phyloP scores from a whole-genome alignment of 202 grass and related monocot species.

The Dendrocalamus latiflorus region DNA sequence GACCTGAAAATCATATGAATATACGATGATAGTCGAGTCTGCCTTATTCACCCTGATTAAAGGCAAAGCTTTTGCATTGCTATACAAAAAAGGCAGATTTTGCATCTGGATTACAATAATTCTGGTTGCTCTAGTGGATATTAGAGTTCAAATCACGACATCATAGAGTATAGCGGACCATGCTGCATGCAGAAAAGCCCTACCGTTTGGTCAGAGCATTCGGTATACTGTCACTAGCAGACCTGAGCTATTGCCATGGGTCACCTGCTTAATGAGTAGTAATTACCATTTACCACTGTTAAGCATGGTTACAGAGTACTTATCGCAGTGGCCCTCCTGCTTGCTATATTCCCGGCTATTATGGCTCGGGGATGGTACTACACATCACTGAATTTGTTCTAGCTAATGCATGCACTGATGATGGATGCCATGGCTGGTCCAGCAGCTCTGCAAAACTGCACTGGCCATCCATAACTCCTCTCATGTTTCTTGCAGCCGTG shows the following conservation, averaged over 20 bases:
- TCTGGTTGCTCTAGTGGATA: background rate
- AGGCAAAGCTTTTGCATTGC: background rate
- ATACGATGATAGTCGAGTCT: background rate
- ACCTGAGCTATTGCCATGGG: too few relatives aligned
- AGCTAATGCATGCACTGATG: background rate
- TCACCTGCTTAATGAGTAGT: background rate
- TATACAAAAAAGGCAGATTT: background rate
- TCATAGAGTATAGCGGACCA: background rate
- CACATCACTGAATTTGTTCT: conserved; percentile 16
- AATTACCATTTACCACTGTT: conserved; percentile 9
- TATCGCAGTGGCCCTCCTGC: background rate
- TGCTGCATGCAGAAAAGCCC: background rate
- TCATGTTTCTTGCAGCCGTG: background rate
- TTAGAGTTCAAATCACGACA: conserved; percentile 21
- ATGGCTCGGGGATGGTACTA: conserved; percentile 16
- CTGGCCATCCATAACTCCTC: background rate
- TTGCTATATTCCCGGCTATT: conserved; percentile 11
- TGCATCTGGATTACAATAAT: background rate
- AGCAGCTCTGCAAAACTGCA: background rate
- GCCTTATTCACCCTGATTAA: background rate
- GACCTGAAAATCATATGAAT: background rate
- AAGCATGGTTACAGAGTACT: background rate
- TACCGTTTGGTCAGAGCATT: conserved; percentile 5
- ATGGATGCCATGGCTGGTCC: conserved; percentile 7
- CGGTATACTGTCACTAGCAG: conserved; percentile 8